A percentile compares a stretch with the other conserved stretches of the same genome.
Evolutionary conservation across 495 filamentous ascomycete genomes (phyloP).

Genomic region (Neurospora sp.): DNA sequence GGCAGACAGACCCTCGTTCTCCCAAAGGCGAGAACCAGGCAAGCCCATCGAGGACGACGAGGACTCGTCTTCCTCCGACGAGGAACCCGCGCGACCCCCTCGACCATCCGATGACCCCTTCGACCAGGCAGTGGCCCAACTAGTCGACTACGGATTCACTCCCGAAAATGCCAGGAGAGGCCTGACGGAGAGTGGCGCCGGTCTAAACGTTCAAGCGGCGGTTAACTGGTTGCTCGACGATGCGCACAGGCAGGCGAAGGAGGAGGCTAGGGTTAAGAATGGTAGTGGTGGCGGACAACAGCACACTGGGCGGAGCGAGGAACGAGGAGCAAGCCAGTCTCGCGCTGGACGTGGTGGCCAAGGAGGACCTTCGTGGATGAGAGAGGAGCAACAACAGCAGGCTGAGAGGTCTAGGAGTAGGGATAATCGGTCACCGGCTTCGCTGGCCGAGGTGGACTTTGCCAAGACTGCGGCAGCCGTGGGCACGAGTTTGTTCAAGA

Average conservation of each 20-base stretch:
- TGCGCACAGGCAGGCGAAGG: conserved; percentile 68
- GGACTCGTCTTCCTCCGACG: conserved; percentile 30
- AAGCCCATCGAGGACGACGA: conserved; percentile 37
- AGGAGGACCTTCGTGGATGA: conserved; percentile 28
- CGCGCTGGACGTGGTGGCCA: conserved; percentile 11
- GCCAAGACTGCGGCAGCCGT: conserved; percentile 72
- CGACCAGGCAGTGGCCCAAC: conserved; percentile 75
- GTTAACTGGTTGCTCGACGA: conserved; percentile 85
- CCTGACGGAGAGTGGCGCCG: conserved; percentile 65
- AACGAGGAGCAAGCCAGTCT: conserved; percentile 23
- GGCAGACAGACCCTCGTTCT: conserved; percentile 7
- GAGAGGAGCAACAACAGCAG: conserved; percentile 15
- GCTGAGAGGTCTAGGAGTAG: conserved; percentile 36
- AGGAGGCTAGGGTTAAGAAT: conserved; percentile 22
- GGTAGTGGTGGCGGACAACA: conserved; percentile 15
- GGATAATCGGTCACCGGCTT: conserved; percentile 47
- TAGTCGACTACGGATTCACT: conserved; percentile 93
- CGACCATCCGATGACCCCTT: conserved; percentile 44
- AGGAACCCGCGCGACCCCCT: conserved; percentile 23
- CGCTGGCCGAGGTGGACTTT: conserved; percentile 58
- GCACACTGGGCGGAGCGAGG: conserved; percentile 8
- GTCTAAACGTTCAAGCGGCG: conserved; percentile 75
- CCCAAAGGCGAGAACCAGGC: conserved; percentile 31
- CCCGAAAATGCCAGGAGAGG: conserved; percentile 70
- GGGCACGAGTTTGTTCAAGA: conserved; percentile 77